These are phyloP conservation scores for Globisporangium viniferum DNA, from an alignment of 352 stramenopile species.

Conservation along the genomic window DNA sequence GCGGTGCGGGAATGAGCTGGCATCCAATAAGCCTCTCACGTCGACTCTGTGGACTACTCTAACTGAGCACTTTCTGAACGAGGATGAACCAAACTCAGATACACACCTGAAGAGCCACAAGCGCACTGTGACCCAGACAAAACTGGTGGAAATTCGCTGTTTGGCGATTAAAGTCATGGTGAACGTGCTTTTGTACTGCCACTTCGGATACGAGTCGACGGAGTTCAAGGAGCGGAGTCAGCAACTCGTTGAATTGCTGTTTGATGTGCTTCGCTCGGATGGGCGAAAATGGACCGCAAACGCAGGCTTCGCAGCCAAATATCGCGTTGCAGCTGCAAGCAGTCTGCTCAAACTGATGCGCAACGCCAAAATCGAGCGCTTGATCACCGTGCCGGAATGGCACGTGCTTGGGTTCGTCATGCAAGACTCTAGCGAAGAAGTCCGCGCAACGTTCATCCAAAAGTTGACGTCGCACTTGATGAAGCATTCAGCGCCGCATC, in stretches of 20 bases:
- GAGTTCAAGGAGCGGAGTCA: conserved; percentile 23
- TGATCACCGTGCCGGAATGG: conserved; percentile 59
- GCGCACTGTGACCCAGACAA: conserved; percentile 24
- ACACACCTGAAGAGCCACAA: conserved; percentile 10
- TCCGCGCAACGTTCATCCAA: conserved; percentile 68
- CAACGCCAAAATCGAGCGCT: conserved; percentile 46
- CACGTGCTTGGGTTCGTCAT: conserved; percentile 75
- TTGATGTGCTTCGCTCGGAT: conserved; percentile 61
- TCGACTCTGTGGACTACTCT: conserved; percentile 43
- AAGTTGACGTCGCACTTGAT: conserved; percentile 72
- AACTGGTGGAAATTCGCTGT: conserved; percentile 47
- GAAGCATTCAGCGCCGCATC: conserved; percentile 52
- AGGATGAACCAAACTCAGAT: neutral
- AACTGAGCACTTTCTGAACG: conserved; percentile 41
- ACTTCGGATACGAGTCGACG: conserved; percentile 12
- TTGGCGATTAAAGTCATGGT: conserved; percentile 56
- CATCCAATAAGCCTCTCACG: conserved; percentile 22
- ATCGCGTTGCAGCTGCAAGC: conserved; percentile 45
- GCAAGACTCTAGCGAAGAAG: conserved; percentile 71
- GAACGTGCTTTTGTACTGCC: conserved; percentile 56
- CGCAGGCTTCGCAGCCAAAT: conserved; percentile 36
- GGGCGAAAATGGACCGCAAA: conserved; percentile 43
- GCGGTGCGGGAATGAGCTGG: conserved; percentile 33
- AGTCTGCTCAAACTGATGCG: conserved; percentile 68
- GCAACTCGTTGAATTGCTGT: conserved; percentile 47